Conservation (phyloP, 257 asterid species). For the Fraxinus anomala region DNA sequence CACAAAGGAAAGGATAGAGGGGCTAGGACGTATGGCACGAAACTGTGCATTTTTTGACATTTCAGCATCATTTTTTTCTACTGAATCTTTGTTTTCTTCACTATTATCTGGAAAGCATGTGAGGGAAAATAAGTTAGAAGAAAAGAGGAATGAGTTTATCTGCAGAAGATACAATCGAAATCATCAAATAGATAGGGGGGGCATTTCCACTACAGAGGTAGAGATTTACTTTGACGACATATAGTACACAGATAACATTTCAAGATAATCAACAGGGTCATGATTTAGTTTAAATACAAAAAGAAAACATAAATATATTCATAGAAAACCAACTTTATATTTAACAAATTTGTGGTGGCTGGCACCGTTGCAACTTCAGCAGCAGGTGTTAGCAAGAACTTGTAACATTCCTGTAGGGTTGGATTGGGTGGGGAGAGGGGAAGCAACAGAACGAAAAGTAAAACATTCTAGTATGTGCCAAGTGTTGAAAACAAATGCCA, state of each 20-base stretch:
- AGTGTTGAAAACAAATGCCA: neutral
- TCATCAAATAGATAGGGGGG: neutral
- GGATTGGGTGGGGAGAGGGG: neutral
- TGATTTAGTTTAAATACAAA: neutral
- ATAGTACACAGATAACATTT: neutral
- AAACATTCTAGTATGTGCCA: neutral
- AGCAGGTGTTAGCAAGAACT: neutral
- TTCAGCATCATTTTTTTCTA: conserved; percentile 43
- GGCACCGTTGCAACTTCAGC: neutral
- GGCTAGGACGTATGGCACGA: conserved; percentile 88
- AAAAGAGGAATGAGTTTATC: conserved; percentile 10
- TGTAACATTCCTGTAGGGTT: neutral
- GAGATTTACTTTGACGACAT: neutral
- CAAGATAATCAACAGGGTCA: conserved; percentile 4
- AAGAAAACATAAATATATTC: neutral
- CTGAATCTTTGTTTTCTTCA: conserved; percentile 48
- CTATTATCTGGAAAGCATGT: conserved; percentile 53
- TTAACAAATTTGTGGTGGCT: conserved; percentile 15
- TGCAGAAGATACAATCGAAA: conserved; percentile 9
- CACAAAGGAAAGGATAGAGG: conserved; percentile 87
- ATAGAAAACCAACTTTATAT: neutral
- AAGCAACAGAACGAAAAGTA: neutral
- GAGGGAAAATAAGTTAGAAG: conserved; percentile 24
- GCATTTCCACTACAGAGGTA: neutral
- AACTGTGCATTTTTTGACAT: conserved; percentile 90